Evolutionary conservation across 2,329 filamentous ascomycete genomes (phyloP), one percentile per base, ranked within the genome.

Genomic region (Talaromyces sp.): DNA sequence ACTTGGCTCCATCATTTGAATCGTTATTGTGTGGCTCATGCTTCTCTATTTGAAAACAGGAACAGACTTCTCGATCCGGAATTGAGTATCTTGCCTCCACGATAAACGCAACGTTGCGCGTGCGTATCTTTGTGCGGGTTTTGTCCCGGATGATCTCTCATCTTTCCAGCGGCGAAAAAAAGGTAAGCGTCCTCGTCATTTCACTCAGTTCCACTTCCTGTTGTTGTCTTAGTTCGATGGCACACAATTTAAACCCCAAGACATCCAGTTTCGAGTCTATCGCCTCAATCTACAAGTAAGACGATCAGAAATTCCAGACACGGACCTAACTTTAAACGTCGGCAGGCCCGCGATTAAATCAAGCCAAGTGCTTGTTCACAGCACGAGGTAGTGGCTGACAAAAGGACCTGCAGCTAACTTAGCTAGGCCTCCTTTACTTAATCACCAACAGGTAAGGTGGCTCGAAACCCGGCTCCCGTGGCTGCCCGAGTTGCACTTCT

Each of bases 341-440:
- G 25, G 31, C 36, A 58, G 38, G 49, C 15, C 19, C 49, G 19
- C 36, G 25, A 58, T 43, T 27, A 58, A 15, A n/a, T 8, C 51
- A 58, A 19, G 11, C 19, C 51, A 63, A 58, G 51, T 19, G 45
- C 45, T 25, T 5, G 25, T 53, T 38, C 25, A 22, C 25, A 58
- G 51, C 51, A 43, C 60, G 40, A 63, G 36, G 29, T 31, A n/a
- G 61, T 58, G 61, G 38, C 61, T 63, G 43, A 63, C 17, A 47
- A 63, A 45, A 58, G 40, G 51, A 47, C 61, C 49, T 31, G 51
- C n/a, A n/a, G n/a, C n/a, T n/a, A n/a, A n/a, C n/a, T n/a, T n/a
- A n/a, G n/a, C 61, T 56, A 56, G 61, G 53, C 10, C 49, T 34
- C 7, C 34, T 36, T 51, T 56, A 31, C 36, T 58, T 47, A 56